These are phyloP conservation scores for Asterophora parasitica DNA, from an alignment of 768 basidiomycete genomes.

Conservation along the genomic window DNA sequence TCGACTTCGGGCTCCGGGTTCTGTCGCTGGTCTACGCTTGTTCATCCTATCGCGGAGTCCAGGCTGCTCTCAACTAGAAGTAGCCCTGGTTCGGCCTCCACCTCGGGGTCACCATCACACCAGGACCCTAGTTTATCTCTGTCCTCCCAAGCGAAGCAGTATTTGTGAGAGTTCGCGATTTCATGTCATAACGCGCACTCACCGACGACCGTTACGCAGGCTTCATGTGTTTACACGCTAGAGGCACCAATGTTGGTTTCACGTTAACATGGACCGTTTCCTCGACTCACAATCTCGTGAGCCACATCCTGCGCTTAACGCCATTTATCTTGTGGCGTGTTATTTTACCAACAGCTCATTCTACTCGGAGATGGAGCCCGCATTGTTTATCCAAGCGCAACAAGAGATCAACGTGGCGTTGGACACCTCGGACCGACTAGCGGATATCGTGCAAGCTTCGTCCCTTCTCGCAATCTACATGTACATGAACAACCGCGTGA, in stretches of 20 bases:
- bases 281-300: constrained; percentile 24
- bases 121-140: constrained; percentile 24
- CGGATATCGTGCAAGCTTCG: constrained; percentile 57
- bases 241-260: constrained; percentile 56
- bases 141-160: constrained; percentile 30
- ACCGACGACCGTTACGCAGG: constrained; percentile 24
- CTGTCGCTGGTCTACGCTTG: constrained; percentile 1
- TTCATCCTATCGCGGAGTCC: neutral
- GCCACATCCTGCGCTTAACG: constrained; percentile 56
- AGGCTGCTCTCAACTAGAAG: neutral
- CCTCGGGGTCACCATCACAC: constrained; percentile 11
- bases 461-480: constrained; percentile 57
- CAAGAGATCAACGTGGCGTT: constrained; percentile 50
- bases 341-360: constrained; percentile 43
- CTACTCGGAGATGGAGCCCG: constrained; percentile 38
- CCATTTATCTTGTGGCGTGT: constrained; percentile 58
- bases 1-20: constrained; percentile 6
- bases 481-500: constrained; percentile 48
- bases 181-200: neutral
- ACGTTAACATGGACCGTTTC: constrained; percentile 42
- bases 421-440: constrained; percentile 48
- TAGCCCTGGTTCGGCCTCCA: constrained; percentile 11
- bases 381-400: constrained; percentile 45
- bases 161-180: constrained; percentile 28
- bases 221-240: constrained; percentile 52